Evolutionary conservation across 306 rosid genomes (phyloP).

Genomic region (Lablab purpureus): DNA sequence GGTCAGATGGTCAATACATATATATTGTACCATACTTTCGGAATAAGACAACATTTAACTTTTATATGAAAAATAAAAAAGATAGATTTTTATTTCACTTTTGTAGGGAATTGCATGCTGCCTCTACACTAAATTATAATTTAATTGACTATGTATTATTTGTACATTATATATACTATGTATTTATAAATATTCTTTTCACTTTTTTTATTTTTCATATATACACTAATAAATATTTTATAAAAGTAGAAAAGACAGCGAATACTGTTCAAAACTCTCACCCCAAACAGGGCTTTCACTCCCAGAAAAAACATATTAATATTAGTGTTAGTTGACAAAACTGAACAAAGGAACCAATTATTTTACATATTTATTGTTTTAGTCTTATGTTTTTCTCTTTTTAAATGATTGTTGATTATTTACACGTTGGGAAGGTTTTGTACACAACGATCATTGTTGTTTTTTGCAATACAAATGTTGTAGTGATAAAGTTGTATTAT

Average conservation of each 20-base stretch:
- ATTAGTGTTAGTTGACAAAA: background rate
- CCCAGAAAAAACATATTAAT: background rate
- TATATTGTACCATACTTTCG: background rate
- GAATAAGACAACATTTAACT: slow-evolving; percentile 30
- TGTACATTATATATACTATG: background rate
- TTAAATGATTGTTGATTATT: background rate
- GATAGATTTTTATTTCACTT: slow-evolving; percentile 1
- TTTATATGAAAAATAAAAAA: background rate
- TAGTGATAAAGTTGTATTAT: slow-evolving; percentile 18
- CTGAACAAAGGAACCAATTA: background rate
- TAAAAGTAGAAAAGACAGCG: too few relatives aligned
- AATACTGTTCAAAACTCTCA: too few relatives aligned
- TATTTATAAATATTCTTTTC: background rate
- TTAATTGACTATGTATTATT: background rate
- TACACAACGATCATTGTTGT: background rate
- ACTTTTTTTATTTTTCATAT: background rate
- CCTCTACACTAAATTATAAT: background rate
- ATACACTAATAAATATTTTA: too few relatives aligned
- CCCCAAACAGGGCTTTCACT: background rate
- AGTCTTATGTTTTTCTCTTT: background rate
- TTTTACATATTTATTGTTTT: background rate
- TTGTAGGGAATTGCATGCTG: slow-evolving; percentile 2
- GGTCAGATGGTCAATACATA: background rate
- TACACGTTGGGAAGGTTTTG: background rate
- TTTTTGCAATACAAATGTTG: background rate